Evolutionary conservation across 208 protist genomes (phyloP).

Genomic region (Trypanosoma lewisi): DNA sequence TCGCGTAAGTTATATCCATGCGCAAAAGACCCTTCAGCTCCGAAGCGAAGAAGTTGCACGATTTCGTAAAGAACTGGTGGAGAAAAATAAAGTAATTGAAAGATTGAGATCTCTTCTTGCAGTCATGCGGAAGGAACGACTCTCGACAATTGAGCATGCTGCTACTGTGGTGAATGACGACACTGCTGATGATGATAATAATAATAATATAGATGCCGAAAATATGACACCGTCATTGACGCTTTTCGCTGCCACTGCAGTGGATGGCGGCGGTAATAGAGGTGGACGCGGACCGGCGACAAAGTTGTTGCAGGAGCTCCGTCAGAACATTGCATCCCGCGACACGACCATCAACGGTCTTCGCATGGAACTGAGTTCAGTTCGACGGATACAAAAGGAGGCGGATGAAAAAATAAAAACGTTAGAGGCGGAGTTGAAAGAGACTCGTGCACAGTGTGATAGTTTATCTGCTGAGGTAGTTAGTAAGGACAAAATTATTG

Average conservation of each 20-base stretch:
- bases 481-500: conserved; percentile 18
- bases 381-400: conserved; percentile 26
- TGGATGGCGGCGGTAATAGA: neutral
- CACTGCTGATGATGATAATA: too few species aligned
- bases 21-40: conserved; percentile 50
- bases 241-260: conserved; percentile 16
- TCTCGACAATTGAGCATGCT: neutral
- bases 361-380: conserved; percentile 38
- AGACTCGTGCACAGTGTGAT: conserved; percentile 1
- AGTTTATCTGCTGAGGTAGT: conserved; percentile 20
- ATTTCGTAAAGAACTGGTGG: conserved; percentile 39
- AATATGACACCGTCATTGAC: conserved; percentile 4
- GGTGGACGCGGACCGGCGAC: neutral
- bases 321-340: conserved; percentile 66
- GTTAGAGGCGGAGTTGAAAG: conserved; percentile 5
- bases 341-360: conserved; percentile 63
- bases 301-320: conserved; percentile 42
- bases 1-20: conserved; percentile 51
- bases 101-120: conserved; percentile 15
- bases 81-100: conserved; percentile 35
- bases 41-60: conserved; percentile 50
- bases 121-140: neutral
- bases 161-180: neutral
- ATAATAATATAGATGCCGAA: neutral
- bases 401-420: conserved; percentile 17